Evolutionary conservation across 1,139 yeast species (phyloP), one percentile per base, ranked within the genome.

Genomic region (Blastobotrys indianensis): DNA sequence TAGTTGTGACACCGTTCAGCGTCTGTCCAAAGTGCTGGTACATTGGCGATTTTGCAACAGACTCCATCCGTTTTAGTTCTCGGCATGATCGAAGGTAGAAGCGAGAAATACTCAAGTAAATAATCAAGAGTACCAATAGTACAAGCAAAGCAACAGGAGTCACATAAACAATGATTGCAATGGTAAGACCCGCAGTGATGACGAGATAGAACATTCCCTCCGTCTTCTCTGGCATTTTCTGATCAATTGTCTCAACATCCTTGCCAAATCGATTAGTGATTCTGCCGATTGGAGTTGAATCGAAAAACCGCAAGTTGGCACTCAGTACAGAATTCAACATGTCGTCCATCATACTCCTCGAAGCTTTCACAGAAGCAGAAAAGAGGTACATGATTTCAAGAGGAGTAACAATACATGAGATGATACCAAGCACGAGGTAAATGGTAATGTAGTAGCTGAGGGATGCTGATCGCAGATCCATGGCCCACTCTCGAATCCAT

Each of bases 251-350:
- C 66, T 90, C 97, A 52, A 92, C 79, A 69, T 92, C 98, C 64
- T 88, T 90, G 15, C 97, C 88, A 63, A 94, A 92, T 63, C 98
- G 77, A 67, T 92, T 92, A 94, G 92, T 87, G 51, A 92, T 86
- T 65, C 97, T 81, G 30, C 98, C 98, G 57, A 85, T 75, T 13
- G 98, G 98, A 1, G 98, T 92, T 31, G 94, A 77, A 63, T 92
- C 98, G 64, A 88, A 92, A 66, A 92, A 92, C 58, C 97, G 77
- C 55, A 88, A 71, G 57, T 75, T 85, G 1, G 97, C 94, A 52
- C 82, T 76, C 57, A 66, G 64, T 37, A 88, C 82, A 15, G 77
- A 75, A 23, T 70, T 65, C 57, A 92, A 72, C 13, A 90, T 76
- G 44, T 72, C 71, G 47, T 76, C 73, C 67, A 92, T 92, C 47